Evolutionary conservation across 148 eudicot genomes (phyloP).

Genomic region (Nepenthes gracilis): DNA sequence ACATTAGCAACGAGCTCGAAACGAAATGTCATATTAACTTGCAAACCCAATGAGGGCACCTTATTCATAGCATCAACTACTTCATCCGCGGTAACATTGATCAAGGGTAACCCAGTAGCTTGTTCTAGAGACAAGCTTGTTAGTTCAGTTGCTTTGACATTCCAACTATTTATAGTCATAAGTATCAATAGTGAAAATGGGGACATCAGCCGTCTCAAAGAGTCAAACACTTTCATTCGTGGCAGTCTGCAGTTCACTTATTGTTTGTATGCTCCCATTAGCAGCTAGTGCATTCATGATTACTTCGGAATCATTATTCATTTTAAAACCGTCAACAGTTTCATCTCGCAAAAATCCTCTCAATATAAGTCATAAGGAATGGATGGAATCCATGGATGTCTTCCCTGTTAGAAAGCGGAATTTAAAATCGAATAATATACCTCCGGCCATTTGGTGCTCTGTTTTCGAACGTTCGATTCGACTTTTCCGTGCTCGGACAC

Average conservation of each 20-base stretch:
- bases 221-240: constrained; percentile 76
- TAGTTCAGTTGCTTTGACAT: constrained; percentile 55
- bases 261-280: constrained; percentile 25
- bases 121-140: constrained; percentile 53
- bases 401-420: too few species aligned
- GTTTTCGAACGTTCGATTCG: too few species aligned
- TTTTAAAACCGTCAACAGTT: constrained; percentile 16
- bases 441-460: too few species aligned
- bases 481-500: too few species aligned
- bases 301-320: constrained; percentile 27
- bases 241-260: constrained; percentile 45
- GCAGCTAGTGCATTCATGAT: constrained; percentile 44
- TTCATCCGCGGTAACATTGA: constrained; percentile 44
- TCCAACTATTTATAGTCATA: constrained; percentile 81
- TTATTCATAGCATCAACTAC: constrained; percentile 29
- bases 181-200: constrained; percentile 68
- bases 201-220: constrained; percentile 80
- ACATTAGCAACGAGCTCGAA: not conserved
- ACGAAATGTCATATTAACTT: constrained; percentile 37
- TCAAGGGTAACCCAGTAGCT: constrained; percentile 48
- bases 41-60: constrained; percentile 43
- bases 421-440: too few species aligned
- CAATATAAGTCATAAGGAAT: constrained; percentile 61
- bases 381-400: constrained; percentile 95
- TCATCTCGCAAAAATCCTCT: constrained; percentile 42